phyloP scores from a whole-genome alignment of 2,329 filamentous ascomycete species.

The Phaeophleospora eucalypticola region DNA sequence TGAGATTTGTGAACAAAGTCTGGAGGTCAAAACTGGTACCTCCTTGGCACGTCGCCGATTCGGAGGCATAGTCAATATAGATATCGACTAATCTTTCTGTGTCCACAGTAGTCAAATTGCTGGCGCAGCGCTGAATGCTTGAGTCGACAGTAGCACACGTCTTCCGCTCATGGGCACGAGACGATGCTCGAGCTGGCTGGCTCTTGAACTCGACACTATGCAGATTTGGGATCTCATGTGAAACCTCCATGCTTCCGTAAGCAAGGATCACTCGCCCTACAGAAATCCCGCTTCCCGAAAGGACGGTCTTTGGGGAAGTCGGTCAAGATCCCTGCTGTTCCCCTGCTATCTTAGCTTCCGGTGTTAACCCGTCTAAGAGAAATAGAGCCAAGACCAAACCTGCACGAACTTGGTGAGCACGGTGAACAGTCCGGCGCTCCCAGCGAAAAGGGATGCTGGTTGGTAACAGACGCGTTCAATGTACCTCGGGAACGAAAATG shows the following conservation, averaged over 20 bases:
- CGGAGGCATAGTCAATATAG: background rate
- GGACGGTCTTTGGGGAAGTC: slow-evolving; percentile 2
- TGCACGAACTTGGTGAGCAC: slow-evolving; percentile 3
- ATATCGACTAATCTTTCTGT: background rate
- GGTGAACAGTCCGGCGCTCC: background rate
- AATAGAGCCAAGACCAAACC: slow-evolving; percentile 1
- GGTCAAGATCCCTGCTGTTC: background rate
- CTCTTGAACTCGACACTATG: background rate
- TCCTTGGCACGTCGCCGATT: slow-evolving; percentile 4
- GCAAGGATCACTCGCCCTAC: background rate
- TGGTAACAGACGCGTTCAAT: background rate
- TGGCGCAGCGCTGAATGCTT: background rate
- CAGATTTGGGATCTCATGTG: background rate
- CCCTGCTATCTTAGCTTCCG: background rate
- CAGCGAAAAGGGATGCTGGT: slow-evolving; percentile 7
- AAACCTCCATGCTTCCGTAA: background rate
- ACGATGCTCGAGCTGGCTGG: background rate
- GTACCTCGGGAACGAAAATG: background rate
- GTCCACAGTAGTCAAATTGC: background rate
- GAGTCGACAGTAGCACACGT: background rate
- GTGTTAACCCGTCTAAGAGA: slow-evolving; percentile 3
- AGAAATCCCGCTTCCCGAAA: background rate
- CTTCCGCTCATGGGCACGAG: background rate
- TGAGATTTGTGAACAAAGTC: background rate
- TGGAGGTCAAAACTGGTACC: background rate